These are phyloP conservation scores for Bacterosira constricta DNA, from an alignment of 108 stramenopile genomes.

Conservation along the genomic window DNA sequence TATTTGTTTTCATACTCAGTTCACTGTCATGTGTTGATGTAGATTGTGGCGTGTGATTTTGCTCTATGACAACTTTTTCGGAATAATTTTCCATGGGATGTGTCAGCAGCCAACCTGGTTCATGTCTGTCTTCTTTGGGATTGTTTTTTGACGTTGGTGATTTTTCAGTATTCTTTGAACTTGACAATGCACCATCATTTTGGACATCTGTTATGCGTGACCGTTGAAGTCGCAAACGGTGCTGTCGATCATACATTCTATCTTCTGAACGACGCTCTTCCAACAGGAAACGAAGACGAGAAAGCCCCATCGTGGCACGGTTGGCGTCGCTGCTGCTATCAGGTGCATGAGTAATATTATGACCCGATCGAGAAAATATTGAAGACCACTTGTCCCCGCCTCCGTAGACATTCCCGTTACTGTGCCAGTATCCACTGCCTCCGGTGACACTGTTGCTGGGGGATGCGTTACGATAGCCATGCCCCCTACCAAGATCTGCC, in stretches of 20 bases:
- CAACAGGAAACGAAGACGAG: slow-evolving; percentile 24
- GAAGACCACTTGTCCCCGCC: slow-evolving; percentile 44
- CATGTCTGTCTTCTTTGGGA: slow-evolving; percentile 1
- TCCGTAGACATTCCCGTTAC: slow-evolving; percentile 10
- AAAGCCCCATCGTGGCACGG: slow-evolving; percentile 4
- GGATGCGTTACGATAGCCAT: background rate
- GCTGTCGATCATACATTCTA: slow-evolving; percentile 29
- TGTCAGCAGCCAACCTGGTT: slow-evolving; percentile 33
- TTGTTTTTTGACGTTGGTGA: background rate
- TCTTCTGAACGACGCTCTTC: slow-evolving; percentile 45
- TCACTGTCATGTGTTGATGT: background rate
- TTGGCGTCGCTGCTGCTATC: background rate
- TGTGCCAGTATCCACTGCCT: background rate
- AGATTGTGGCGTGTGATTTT: background rate
- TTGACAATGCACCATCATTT: background rate
- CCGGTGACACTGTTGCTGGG: background rate
- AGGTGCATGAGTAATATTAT: background rate
- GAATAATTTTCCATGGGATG: background rate
- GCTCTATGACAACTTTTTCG: too few species aligned
- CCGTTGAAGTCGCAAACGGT: slow-evolving; percentile 31
- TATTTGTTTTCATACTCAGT: background rate
- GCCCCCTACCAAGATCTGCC: background rate
- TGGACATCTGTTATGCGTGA: slow-evolving; percentile 3
- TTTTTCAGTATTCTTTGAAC: background rate
- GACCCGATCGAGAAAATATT: slow-evolving; percentile 7